Evolutionary conservation across 441 rosid genomes (phyloP).

Genomic region (Brassica hybrid): DNA sequence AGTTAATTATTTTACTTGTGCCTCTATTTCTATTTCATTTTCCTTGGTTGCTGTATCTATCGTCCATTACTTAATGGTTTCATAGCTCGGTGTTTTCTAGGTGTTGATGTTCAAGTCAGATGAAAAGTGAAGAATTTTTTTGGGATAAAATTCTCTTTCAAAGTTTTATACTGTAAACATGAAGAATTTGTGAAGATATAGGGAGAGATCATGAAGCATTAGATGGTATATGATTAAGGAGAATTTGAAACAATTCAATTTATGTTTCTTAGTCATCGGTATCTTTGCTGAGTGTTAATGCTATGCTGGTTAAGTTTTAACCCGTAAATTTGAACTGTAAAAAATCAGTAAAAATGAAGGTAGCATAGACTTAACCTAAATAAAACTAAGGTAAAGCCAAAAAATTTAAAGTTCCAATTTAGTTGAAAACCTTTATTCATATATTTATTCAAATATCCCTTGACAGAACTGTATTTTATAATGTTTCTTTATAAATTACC

Average conservation of each 20-base stretch:
- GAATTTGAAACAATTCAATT: background rate
- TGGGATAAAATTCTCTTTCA: background rate
- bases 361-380: background rate
- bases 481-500: conserved; percentile 12
- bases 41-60: background rate
- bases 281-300: background rate
- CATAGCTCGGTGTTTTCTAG: background rate
- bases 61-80: background rate
- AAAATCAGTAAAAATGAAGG: too few relatives aligned
- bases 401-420: background rate
- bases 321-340: too few relatives aligned
- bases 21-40: background rate
- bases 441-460: background rate
- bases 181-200: conserved; percentile 1
- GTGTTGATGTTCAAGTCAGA: background rate
- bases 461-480: conserved; percentile 30
- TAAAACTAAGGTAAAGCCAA: background rate
- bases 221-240: conserved; percentile 2
- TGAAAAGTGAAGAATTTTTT: background rate
- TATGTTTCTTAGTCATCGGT: background rate
- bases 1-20: background rate
- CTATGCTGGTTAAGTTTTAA: background rate
- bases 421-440: background rate
- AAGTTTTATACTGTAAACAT: background rate
- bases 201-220: conserved; percentile 7